phyloP scores from a whole-genome alignment of 129 eudicot species.

The Heracleum sosnowskyi region DNA sequence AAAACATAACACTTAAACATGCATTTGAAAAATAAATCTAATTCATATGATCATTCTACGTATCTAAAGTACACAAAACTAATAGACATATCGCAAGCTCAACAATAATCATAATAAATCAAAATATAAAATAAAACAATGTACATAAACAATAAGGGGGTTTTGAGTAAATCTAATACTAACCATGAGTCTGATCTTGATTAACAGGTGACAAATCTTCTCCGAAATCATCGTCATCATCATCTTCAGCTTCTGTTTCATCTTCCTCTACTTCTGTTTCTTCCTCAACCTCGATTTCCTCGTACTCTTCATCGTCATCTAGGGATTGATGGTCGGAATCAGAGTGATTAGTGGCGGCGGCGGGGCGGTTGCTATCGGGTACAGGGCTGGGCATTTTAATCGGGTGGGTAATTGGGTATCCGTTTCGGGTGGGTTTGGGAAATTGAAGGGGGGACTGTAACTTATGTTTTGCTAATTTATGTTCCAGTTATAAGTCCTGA shows the following conservation, averaged over 20 bases:
- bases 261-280: slow-evolving; percentile 44
- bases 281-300: slow-evolving; percentile 42
- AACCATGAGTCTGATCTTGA: slow-evolving; percentile 20
- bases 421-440: background rate
- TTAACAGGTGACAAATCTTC: slow-evolving; percentile 29
- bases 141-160: background rate
- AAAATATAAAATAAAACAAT: background rate
- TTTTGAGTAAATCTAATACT: background rate
- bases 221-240: slow-evolving; percentile 18
- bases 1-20: background rate
- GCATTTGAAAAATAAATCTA: background rate
- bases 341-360: slow-evolving; percentile 18
- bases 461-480: background rate
- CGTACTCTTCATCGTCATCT: slow-evolving; percentile 33
- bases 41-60: background rate
- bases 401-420: background rate
- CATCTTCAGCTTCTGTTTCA: slow-evolving; percentile 31
- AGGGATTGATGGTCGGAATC: slow-evolving; percentile 17
- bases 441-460: background rate
- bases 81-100: background rate
- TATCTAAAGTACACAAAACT: too few relatives aligned
- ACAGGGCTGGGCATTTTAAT: slow-evolving; percentile 27
- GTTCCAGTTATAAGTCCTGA: too few relatives aligned
- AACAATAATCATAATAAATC: background rate
- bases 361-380: slow-evolving; percentile 8